Conservation (phyloP, 2,329 filamentous ascomycete genomes). For the Ophiocordyceps australis region DNA sequence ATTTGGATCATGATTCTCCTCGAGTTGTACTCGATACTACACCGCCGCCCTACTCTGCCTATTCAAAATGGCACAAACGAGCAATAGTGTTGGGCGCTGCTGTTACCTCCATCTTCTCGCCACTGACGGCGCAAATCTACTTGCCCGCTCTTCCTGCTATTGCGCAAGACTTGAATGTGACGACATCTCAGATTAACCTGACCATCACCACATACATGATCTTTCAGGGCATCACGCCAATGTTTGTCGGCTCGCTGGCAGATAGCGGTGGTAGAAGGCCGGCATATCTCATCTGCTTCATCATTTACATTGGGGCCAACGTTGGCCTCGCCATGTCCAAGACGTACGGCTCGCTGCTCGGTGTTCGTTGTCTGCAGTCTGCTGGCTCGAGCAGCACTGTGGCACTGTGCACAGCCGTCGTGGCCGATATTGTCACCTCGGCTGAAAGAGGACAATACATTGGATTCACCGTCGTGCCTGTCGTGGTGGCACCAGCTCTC, state of each 20-base stretch:
- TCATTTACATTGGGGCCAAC: slow-evolving; percentile 33
- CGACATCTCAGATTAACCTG: slow-evolving; percentile 23
- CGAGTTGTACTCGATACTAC: too few relatives aligned
- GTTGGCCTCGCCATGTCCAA: slow-evolving; percentile 31
- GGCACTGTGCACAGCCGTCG: slow-evolving; percentile 35
- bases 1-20: too few relatives aligned
- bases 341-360: slow-evolving; percentile 28
- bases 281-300: slow-evolving; percentile 32
- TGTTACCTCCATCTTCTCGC: slow-evolving; percentile 23
- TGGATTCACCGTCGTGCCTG: slow-evolving; percentile 28
- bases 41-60: slow-evolving; percentile 17
- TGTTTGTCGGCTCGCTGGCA: slow-evolving; percentile 35
- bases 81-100: slow-evolving; percentile 20
- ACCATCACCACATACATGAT: slow-evolving; percentile 39
- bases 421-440: slow-evolving; percentile 44
- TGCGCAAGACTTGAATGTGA: slow-evolving; percentile 25
- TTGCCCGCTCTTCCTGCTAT: slow-evolving; percentile 32
- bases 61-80: slow-evolving; percentile 20
- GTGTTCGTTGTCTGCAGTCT: slow-evolving; percentile 36
- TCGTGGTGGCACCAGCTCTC: slow-evolving; percentile 27
- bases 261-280: slow-evolving; percentile 34
- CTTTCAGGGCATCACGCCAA: slow-evolving; percentile 40
- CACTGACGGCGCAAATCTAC: slow-evolving; percentile 31
- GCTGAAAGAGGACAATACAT: slow-evolving; percentile 44
- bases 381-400: slow-evolving; percentile 40